Evolutionary conservation across 2,329 filamentous ascomycete genomes (phyloP), one percentile per base, ranked within the genome.

Genomic region (Hypocreales sp.): DNA sequence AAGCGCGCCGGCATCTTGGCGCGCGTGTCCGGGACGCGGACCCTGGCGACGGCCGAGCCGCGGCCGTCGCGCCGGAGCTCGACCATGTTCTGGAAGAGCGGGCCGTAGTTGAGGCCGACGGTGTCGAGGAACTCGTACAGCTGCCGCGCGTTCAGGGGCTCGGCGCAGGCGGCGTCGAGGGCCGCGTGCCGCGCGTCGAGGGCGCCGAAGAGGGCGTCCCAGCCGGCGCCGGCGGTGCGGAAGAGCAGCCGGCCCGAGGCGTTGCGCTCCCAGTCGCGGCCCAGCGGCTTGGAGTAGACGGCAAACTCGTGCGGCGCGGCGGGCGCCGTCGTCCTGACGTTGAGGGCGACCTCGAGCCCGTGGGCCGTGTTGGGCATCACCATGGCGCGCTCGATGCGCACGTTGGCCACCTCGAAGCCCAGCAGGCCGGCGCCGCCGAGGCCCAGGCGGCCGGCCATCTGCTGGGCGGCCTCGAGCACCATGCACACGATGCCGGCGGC

Each of bases 51-150:
- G 25, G 55, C 60, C 7, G 41, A 32, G 11, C 44, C 40, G 14
- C 43, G 33, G 2, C 50, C 40, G 21, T 47, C 18, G 7, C 18
- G 57, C 8, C 29, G 34, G 10, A 53, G 28, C 8, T 50, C 36
- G 3, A 51, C 38, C 17, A 67, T 52, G 31, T 67, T 68, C 24
- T 55, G 60, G 38, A 68, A 68, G 3, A 55, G 39, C 1, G 55
- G 45, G 0, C 64, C 64, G 29, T 68, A 68, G 26, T 60, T 56
- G 47, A 68, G 58, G 9, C 64, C 64, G 2, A 64, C 51, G 8
- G 56, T 52, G 28, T 67, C 56, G 5, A 68, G 46, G 5, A 47
- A 44, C 32, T 67, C 61, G 32, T 69, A 69, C 4, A 68, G 44
- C 27, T 66, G 58, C 4, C 58, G 49, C 7, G 60, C 51, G 4